A percentile compares a stretch with the other conserved stretches of the same genome.
phyloP scores from a whole-genome alignment of 2,329 filamentous ascomycete species.

The Aspergillus pseudonomiae region DNA sequence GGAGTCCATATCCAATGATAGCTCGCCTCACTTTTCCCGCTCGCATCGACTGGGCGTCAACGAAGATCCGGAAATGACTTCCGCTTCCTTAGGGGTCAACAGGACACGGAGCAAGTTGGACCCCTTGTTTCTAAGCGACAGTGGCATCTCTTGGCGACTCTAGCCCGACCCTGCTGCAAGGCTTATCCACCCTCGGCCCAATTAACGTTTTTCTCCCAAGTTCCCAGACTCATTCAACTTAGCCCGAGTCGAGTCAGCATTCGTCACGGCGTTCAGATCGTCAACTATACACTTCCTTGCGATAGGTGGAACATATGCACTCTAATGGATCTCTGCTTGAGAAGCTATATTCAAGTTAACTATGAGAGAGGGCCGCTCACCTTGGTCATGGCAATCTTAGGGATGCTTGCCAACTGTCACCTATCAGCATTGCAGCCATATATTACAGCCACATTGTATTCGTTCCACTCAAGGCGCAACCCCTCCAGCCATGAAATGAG shows the following conservation, averaged over 20 bases:
- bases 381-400: neutral
- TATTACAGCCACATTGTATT: neutral
- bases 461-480: neutral
- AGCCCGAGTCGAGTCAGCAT: neutral
- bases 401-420: neutral
- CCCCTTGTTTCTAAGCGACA: neutral
- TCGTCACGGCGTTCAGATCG: neutral
- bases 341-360: neutral
- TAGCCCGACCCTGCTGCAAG: neutral
- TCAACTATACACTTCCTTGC: neutral
- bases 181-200: neutral
- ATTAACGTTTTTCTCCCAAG: neutral
- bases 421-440: neutral
- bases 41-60: neutral
- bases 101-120: neutral
- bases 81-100: neutral
- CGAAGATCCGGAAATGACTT: neutral
- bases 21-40: neutral
- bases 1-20: neutral
- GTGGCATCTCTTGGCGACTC: neutral
- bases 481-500: neutral
- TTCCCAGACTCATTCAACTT: neutral
- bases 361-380: neutral
- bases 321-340: neutral
- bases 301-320: neutral